Evolutionary conservation across 176 grass and related monocot species (phyloP), one percentile per base, ranked within the genome.

Genomic region (Coix lacrymajobi): DNA sequence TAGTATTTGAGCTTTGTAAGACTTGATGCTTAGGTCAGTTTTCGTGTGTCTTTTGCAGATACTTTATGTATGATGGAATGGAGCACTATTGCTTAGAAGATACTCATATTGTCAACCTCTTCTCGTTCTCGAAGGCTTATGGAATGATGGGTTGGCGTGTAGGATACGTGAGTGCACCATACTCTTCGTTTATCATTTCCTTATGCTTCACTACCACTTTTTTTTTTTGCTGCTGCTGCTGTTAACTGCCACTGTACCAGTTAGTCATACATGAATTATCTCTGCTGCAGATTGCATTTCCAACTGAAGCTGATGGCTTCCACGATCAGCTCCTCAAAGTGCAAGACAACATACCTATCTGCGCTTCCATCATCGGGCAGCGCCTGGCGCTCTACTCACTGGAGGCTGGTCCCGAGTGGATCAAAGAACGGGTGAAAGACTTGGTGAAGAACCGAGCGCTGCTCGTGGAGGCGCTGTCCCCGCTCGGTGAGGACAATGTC

Each of bases 91-190:
- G 96, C 86, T 52, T 99, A 90, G 96, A 99, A 69, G 96, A 79
- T 79, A 80, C 74, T 64, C 96, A 99, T 82, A 96, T 99, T 77
- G 81, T 99, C 20, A 99, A 99, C 87, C 15, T 99, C 66, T 99
- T 99, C 83, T 99, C 96, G 43, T 99, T 99, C 75, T 99, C 96
- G 17, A 99, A 99, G 83, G 93, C 89, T 60, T 92, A 96, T 75
- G 96, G 96, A 76, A 99, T 99, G 96, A 99, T 99, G 96, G 96
- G 96, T n/a, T 99, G 96, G 96, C 96, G 91, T 79, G 96, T 99
- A 46, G 96, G 96, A 87, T 99, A 99, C 3, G 96, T 99, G 90
- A 99, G 96, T 89, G 45, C 37, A 61, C 17, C 38, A 34, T 58
- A 33, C 39, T 62, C 7, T n/a, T 46, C 32, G 2, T 73, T 11